Evolutionary conservation across 257 asterid species (phyloP), one percentile per base, ranked within the genome.

Genomic region (Solanum chmielewskii): DNA sequence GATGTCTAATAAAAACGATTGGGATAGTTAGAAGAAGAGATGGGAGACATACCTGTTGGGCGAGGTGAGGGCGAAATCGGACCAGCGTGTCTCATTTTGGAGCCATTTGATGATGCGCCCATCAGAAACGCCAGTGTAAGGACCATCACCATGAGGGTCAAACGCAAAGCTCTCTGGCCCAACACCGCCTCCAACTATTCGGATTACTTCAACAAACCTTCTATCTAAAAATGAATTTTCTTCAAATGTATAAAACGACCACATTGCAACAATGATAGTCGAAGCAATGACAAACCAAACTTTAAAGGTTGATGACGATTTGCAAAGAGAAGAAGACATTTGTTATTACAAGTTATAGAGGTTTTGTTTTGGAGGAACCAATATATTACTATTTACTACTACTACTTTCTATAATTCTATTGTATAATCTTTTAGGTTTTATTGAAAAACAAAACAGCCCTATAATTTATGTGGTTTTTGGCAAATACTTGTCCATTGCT

Each of bases 151-250:
- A 64, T 15, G 27, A 3, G 83, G 56, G 27, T 91, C 95, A 59
- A 93, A 93, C 2, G 93, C 91, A 45, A 94, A 89, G 91, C 94
- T 93, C 89, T 93, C 94, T 42, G 95, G 97, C 25, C 97, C 98
- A 7, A 90, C 89, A 4, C 92, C 91, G 5, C 86, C 87, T 4
- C 11, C 56, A 13, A 25, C 68, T 42, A 89, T 85, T 16, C 69
- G 83, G 44, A 89, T 70, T 18, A 87, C 64, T 59, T 42, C 87
- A 18, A 41, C 45, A 66, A 16, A 5, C 42, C 33, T 23, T 64
- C 11, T 66, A 27, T 25, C 64, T 77, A 77, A 13, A 25, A 44
- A 44, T 44, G 84, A n/a, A 44, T 77, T 44, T 44, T 76, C 23
- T 6, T 77, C 15, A 14, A 44, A 42, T 13, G 9, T 12, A 15